phyloP scores from a whole-genome alignment of 2,329 filamentous ascomycete genomes.

The Myriosclerotinia scirpicola region DNA sequence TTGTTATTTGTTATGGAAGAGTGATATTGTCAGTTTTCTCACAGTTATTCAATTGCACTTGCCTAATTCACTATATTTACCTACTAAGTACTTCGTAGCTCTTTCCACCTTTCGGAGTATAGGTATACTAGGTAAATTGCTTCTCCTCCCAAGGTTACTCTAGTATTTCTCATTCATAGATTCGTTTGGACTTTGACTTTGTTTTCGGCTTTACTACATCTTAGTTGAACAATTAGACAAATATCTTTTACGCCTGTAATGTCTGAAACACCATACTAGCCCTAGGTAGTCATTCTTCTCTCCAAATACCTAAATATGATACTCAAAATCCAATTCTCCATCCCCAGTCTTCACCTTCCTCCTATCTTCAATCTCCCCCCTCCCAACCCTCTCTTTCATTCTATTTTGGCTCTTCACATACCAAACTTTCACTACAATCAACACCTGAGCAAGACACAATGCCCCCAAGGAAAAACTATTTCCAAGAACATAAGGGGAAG shows the following conservation, averaged over 20 bases:
- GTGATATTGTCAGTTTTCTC: not conserved
- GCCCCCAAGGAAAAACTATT: constrained; percentile 33
- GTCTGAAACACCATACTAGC: too few relatives aligned
- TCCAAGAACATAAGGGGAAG: constrained; percentile 32
- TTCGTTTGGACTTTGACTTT: too few relatives aligned
- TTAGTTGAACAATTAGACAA: not conserved
- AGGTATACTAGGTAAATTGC: too few relatives aligned
- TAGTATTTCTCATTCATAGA: not conserved
- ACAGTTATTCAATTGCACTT: not conserved
- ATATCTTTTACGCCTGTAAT: not conserved
- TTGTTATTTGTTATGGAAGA: too few relatives aligned
- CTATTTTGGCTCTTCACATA: constrained; percentile 48
- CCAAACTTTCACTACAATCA: constrained; percentile 45
- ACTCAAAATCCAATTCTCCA: constrained; percentile 49
- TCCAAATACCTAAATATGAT: constrained; percentile 41
- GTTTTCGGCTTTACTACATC: too few relatives aligned
- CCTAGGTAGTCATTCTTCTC: not conserved
- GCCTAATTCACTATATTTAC: not conserved
- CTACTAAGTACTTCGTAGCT: too few relatives aligned
- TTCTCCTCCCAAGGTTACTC: not conserved
- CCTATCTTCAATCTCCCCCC: constrained; percentile 47
- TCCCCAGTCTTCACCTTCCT: constrained; percentile 50
- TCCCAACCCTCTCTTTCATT: constrained; percentile 44
- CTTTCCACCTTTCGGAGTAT: not conserved
- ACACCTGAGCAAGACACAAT: constrained; percentile 28